These are phyloP conservation scores for Coniella lustricola DNA, from an alignment of 2,329 filamentous ascomycete genomes.

Conservation along the genomic window DNA sequence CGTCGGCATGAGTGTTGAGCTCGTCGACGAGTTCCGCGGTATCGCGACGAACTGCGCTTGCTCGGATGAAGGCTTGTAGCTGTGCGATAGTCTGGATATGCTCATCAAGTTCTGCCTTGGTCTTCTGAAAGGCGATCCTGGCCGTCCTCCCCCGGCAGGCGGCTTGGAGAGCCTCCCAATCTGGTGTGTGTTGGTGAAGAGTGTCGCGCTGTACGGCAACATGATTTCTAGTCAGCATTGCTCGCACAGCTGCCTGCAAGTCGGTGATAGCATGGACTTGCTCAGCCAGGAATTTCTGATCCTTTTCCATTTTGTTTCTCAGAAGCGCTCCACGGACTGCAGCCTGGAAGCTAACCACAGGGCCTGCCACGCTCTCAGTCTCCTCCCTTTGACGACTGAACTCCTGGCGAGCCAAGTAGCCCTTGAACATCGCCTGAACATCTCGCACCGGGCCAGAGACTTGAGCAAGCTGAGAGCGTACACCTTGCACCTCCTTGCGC, in stretches of 20 bases:
- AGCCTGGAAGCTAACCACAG: slow-evolving; percentile 56
- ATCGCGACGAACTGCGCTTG: slow-evolving; percentile 45
- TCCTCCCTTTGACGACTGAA: slow-evolving; percentile 49
- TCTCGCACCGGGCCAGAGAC: slow-evolving; percentile 57
- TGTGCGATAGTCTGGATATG: slow-evolving; percentile 36
- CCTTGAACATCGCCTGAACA: slow-evolving; percentile 60
- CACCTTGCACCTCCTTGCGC: slow-evolving; percentile 49
- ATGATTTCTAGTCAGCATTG: slow-evolving; percentile 50
- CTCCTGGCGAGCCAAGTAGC: slow-evolving; percentile 56
- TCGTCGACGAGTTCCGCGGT: slow-evolving; percentile 41
- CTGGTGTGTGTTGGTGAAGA: slow-evolving; percentile 41
- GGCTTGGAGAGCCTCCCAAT: slow-evolving; percentile 46
- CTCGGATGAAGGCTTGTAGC: slow-evolving; percentile 48
- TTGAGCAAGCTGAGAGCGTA: slow-evolving; percentile 51
- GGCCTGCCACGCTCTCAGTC: slow-evolving; percentile 43
- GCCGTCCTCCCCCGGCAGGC: slow-evolving; percentile 40
- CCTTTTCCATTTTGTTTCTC: slow-evolving; percentile 48
- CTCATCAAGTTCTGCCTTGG: slow-evolving; percentile 41
- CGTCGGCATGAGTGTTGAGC: slow-evolving; percentile 38
- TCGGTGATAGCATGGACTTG: slow-evolving; percentile 43
- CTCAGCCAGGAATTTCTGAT: slow-evolving; percentile 44
- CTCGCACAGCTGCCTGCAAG: slow-evolving; percentile 62
- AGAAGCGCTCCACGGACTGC: slow-evolving; percentile 56
- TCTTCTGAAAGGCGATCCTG: slow-evolving; percentile 36
- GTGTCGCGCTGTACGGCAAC: slow-evolving; percentile 43